phyloP scores from a whole-genome alignment of 768 basidiomycete genomes.

The Hericium alpestre region DNA sequence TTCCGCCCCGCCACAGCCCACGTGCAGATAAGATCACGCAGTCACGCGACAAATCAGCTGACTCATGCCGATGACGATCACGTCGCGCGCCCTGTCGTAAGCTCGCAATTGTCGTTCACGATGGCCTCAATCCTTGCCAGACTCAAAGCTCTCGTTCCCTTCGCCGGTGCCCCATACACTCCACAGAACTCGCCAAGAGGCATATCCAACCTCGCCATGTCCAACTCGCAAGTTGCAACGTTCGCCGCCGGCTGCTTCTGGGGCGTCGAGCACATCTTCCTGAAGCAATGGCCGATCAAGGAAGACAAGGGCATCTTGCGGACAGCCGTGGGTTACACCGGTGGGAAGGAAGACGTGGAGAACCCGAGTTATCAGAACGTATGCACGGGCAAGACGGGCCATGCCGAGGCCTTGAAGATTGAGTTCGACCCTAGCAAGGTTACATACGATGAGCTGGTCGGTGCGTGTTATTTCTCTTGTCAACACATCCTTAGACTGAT shows the following conservation, averaged over 20 bases:
- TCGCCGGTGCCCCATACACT: neutral
- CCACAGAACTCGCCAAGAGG: conserved; percentile 4
- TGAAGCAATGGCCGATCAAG: conserved; percentile 64
- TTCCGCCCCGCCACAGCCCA: neutral
- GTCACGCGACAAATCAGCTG: neutral
- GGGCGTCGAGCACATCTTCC: conserved; percentile 80
- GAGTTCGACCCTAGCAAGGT: conserved; percentile 76
- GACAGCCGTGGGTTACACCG: conserved; percentile 73
- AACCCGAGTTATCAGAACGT: conserved; percentile 68
- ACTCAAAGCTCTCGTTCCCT: neutral
- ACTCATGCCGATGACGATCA: neutral
- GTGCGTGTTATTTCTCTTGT: conserved; percentile 31
- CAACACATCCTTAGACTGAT: neutral
- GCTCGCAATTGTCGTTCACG: neutral
- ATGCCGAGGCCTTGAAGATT: conserved; percentile 82
- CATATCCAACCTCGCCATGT: conserved; percentile 1
- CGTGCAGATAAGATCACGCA: neutral
- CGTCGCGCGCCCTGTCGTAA: neutral
- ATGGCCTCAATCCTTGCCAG: conserved; percentile 6
- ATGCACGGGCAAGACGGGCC: conserved; percentile 69
- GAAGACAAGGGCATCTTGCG: conserved; percentile 66
- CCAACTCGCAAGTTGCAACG: conserved; percentile 29
- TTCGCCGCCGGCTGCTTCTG: conserved; percentile 71
- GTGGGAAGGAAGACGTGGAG: conserved; percentile 43
- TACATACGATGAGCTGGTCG: conserved; percentile 77